A percentile compares a stretch with the other conserved stretches of the same genome.
phyloP scores from a whole-genome alignment of 495 filamentous ascomycete genomes.

The Aspergillus incahuasiensis region DNA sequence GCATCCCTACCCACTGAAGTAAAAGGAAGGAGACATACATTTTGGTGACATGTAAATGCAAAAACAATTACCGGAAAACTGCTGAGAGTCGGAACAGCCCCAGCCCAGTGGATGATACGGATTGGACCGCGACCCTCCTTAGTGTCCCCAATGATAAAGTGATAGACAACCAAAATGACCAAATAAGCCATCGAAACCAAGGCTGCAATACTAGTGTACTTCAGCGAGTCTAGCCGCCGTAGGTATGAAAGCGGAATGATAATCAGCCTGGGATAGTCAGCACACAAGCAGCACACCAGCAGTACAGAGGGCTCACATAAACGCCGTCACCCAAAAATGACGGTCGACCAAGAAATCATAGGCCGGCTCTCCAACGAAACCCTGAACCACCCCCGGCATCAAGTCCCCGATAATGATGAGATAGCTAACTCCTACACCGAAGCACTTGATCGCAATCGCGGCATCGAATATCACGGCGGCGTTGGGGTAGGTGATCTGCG shows the following conservation, averaged over 20 bases:
- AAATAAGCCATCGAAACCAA: slow-evolving; percentile 91
- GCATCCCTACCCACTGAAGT: background rate
- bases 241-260: slow-evolving; percentile 93
- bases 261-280: slow-evolving; percentile 58
- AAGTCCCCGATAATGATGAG: slow-evolving; percentile 97
- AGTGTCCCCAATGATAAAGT: slow-evolving; percentile 78
- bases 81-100: slow-evolving; percentile 70
- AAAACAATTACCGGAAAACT: slow-evolving; percentile 94
- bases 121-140: slow-evolving; percentile 65
- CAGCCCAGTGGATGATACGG: slow-evolving; percentile 69
- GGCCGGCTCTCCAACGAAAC: slow-evolving; percentile 59
- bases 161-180: slow-evolving; percentile 84
- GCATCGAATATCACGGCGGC: slow-evolving; percentile 93
- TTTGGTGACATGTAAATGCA: slow-evolving; percentile 98
- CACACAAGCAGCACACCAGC: slow-evolving; percentile 1
- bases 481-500: slow-evolving; percentile 94
- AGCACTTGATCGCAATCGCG: slow-evolving; percentile 96
- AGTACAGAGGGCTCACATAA: slow-evolving; percentile 57
- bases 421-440: slow-evolving; percentile 93
- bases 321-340: slow-evolving; percentile 97
- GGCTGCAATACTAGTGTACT: slow-evolving; percentile 93
- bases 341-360: slow-evolving; percentile 76
- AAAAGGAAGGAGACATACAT: slow-evolving; percentile 47
- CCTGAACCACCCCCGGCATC: slow-evolving; percentile 89
- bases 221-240: slow-evolving; percentile 84